Evolutionary conservation across 2,329 filamentous ascomycete genomes (phyloP).

Genomic region (Tolypocladium guangdongense): DNA sequence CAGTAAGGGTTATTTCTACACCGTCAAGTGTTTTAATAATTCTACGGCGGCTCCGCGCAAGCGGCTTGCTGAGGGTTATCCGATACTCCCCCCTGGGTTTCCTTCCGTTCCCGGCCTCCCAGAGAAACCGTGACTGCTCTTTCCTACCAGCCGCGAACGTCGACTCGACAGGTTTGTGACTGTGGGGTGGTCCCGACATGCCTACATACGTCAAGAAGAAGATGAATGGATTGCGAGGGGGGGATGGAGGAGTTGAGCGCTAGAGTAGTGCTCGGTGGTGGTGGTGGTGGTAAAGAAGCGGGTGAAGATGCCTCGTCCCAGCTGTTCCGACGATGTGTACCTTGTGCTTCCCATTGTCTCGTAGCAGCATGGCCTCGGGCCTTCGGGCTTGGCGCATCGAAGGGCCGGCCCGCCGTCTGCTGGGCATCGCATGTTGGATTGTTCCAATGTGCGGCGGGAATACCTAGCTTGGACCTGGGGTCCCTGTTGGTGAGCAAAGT

Average conservation of each 20-base stretch:
- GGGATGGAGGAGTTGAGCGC: neutral
- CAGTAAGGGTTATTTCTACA: constrained; percentile 36
- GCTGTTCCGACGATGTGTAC: neutral
- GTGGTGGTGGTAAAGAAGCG: neutral
- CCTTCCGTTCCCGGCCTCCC: constrained; percentile 46
- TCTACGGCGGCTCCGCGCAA: constrained; percentile 38
- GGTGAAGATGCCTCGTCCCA: neutral
- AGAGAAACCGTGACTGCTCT: constrained; percentile 33
- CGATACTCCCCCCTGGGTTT: constrained; percentile 31
- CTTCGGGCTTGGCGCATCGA: neutral
- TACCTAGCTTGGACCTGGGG: neutral
- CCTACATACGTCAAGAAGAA: neutral
- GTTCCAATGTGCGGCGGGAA: neutral
- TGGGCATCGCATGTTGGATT: neutral
- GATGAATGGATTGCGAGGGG: neutral
- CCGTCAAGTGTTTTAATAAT: constrained; percentile 39
- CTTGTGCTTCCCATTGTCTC: too few species aligned
- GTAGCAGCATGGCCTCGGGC: neutral
- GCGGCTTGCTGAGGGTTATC: constrained; percentile 45
- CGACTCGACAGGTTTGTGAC: constrained; percentile 31
- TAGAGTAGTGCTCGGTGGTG: neutral
- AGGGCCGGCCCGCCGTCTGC: neutral
- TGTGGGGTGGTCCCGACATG: constrained; percentile 42
- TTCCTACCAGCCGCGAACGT: constrained; percentile 32
- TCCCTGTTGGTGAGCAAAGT: neutral